Evolutionary conservation across 306 rosid genomes (phyloP).

Genomic region (Vicia sativa): DNA sequence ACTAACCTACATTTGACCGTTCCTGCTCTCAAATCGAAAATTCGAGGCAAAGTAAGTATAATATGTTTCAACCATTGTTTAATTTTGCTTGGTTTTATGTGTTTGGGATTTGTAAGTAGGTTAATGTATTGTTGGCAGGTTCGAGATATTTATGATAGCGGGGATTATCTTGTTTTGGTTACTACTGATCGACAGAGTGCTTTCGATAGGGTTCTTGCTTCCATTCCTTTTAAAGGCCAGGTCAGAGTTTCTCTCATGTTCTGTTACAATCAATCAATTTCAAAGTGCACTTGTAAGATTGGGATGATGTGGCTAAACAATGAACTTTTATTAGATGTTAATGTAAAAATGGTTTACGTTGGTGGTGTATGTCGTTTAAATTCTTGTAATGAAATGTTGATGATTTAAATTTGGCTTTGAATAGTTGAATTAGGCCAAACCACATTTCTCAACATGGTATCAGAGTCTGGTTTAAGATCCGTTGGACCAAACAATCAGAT

Average conservation of each 20-base stretch:
- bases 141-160: slow-evolving; percentile 85
- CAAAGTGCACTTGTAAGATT: too few species aligned
- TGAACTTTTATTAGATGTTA: background rate
- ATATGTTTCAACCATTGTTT: background rate
- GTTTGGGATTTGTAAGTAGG: background rate
- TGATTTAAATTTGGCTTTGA: too few species aligned
- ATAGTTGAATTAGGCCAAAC: too few species aligned
- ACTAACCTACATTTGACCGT: slow-evolving; percentile 76
- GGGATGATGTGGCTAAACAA: too few species aligned
- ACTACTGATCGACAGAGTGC: slow-evolving; percentile 96
- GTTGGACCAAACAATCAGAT: too few species aligned
- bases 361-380: background rate
- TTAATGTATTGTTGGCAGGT: slow-evolving; percentile 53
- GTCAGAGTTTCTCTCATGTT: slow-evolving; percentile 1
- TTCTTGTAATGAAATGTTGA: background rate
- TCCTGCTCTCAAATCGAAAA: slow-evolving; percentile 83
- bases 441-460: too few species aligned
- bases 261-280: background rate
- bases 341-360: background rate
- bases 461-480: too few species aligned
- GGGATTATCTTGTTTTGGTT: slow-evolving; percentile 81
- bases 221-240: slow-evolving; percentile 98
- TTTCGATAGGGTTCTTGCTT: slow-evolving; percentile 95
- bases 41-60: slow-evolving; percentile 75
- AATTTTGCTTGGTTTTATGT: background rate